Evolutionary conservation across 2,329 filamentous ascomycete genomes (phyloP).

Genomic region (Ascochyta pisi): DNA sequence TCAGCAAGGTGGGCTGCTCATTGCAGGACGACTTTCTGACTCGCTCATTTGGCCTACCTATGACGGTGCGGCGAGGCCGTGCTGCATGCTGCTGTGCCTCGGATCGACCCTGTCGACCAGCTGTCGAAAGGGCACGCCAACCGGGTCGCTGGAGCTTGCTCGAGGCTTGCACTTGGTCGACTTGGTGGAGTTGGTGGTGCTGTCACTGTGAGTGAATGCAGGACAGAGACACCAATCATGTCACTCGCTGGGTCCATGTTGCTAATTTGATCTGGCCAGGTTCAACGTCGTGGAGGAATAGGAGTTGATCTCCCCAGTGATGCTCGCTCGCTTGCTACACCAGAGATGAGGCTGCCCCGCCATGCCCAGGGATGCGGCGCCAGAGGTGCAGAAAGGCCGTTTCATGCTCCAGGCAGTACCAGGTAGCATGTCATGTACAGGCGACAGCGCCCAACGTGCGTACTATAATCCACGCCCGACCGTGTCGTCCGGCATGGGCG

Average conservation of each 20-base stretch:
- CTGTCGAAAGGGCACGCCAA: slow-evolving; percentile 18
- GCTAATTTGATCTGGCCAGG: too few relatives aligned
- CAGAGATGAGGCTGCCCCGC: slow-evolving; percentile 11
- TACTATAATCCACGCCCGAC: too few relatives aligned
- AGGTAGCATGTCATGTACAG: slow-evolving; percentile 19
- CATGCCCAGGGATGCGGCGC: slow-evolving; percentile 24
- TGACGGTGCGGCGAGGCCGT: slow-evolving; percentile 19
- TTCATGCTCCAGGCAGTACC: slow-evolving; percentile 26
- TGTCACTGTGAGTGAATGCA: not conserved
- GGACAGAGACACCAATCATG: slow-evolving; percentile 1
- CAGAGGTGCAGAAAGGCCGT: slow-evolving; percentile 22
- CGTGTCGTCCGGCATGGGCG: too few relatives aligned
- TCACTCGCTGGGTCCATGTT: not conserved
- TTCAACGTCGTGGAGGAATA: too few relatives aligned
- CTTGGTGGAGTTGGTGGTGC: too few relatives aligned
- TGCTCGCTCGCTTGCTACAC: too few relatives aligned
- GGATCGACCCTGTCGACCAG: slow-evolving; percentile 14
- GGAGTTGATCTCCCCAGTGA: too few relatives aligned
- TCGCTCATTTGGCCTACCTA: not conserved
- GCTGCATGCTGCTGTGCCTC: slow-evolving; percentile 22
- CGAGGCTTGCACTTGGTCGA: not conserved
- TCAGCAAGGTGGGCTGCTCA: slow-evolving; percentile 3
- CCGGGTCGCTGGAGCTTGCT: slow-evolving; percentile 23
- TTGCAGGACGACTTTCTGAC: not conserved
- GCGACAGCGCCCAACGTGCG: slow-evolving; percentile 28